Conservation (phyloP, 108 stramenopile species). For the Cyclotella atomus region DNA sequence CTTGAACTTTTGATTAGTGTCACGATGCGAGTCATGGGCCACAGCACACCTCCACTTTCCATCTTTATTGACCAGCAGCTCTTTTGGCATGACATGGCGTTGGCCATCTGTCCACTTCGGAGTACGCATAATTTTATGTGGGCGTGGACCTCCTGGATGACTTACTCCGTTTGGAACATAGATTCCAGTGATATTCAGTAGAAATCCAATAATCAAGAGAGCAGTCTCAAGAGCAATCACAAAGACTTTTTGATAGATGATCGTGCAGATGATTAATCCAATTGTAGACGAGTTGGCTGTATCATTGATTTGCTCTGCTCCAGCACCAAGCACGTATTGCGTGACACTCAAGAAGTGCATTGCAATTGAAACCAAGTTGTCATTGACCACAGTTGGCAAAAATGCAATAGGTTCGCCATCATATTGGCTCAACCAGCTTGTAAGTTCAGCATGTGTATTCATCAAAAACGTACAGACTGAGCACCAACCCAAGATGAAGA, state of each 20-base stretch:
- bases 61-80: conserved; percentile 14
- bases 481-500: conserved; percentile 44
- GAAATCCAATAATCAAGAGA: conserved; percentile 22
- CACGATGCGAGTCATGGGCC: conserved; percentile 75
- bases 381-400: neutral
- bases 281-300: neutral
- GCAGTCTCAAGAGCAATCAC: conserved; percentile 20
- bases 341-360: conserved; percentile 10
- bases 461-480: conserved; percentile 38
- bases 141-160: conserved; percentile 78
- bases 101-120: conserved; percentile 66
- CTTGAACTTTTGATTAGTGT: conserved; percentile 48
- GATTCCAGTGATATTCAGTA: conserved; percentile 9
- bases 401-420: neutral
- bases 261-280: conserved; percentile 11
- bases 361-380: neutral
- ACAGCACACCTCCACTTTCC: conserved; percentile 68
- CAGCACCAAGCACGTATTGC: conserved; percentile 21
- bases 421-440: conserved; percentile 1
- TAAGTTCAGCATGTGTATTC: conserved; percentile 27
- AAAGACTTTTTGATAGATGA: conserved; percentile 24
- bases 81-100: conserved; percentile 14
- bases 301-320: neutral
- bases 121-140: conserved; percentile 65
- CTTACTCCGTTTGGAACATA: conserved; percentile 59